Evolutionary conservation across 2,329 filamentous ascomycete species (phyloP).

Genomic region (Talaromyces albobiverticillius): DNA sequence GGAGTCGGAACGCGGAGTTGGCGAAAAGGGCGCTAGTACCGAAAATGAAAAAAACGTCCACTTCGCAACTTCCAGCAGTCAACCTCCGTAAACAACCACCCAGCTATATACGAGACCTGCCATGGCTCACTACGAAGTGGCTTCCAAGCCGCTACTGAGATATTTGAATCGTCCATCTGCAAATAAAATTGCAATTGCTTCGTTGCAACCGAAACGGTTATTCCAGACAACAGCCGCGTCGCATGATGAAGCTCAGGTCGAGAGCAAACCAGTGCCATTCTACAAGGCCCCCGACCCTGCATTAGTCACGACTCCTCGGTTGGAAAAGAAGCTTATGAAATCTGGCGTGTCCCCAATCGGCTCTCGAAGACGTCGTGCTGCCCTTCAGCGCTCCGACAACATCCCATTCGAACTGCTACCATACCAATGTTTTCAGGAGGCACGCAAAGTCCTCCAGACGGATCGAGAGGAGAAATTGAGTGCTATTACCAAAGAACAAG

Average conservation of each 20-base stretch:
- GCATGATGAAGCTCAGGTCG: conserved; percentile 46
- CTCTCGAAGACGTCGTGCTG: conserved; percentile 77
- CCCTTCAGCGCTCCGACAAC: conserved; percentile 61
- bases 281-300: conserved; percentile 57
- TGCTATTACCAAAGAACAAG: conserved; percentile 65
- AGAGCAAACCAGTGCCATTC: conserved; percentile 42
- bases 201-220: conserved; percentile 41
- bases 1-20: conserved; percentile 28
- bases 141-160: conserved; percentile 42
- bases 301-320: conserved; percentile 61
- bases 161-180: conserved; percentile 37
- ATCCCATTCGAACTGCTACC: conserved; percentile 91
- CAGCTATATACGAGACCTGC: neutral
- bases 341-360: conserved; percentile 71
- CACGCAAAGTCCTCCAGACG: conserved; percentile 73
- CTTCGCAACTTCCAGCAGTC: conserved; percentile 18
- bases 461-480: conserved; percentile 79
- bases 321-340: conserved; percentile 67
- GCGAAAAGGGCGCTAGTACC: conserved; percentile 26
- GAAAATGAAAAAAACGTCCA: conserved; percentile 37
- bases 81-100: conserved; percentile 21
- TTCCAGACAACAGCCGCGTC: conserved; percentile 48
- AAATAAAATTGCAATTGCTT: conserved; percentile 30
- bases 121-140: conserved; percentile 43
- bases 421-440: conserved; percentile 98